These are phyloP conservation scores for Candida loeiensis DNA, from an alignment of 805 yeast species.

Conservation along the genomic window DNA sequence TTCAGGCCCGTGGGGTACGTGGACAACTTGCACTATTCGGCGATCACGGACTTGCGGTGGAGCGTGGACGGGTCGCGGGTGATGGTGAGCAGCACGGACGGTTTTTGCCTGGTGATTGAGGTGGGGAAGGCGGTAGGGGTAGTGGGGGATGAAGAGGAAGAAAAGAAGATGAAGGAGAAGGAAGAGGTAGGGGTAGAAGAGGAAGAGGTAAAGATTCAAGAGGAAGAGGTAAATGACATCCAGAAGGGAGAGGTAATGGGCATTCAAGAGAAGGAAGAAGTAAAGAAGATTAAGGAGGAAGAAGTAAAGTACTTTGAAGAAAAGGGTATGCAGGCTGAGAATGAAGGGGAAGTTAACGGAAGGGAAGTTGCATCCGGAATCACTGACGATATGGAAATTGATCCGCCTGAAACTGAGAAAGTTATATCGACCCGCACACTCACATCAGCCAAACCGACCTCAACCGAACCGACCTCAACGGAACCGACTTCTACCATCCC, in stretches of 20 bases:
- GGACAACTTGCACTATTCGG: slow-evolving; percentile 80
- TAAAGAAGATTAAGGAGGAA: neutral
- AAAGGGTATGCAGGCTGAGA: too few relatives aligned
- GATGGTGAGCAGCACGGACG: slow-evolving; percentile 83
- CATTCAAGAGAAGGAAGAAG: neutral
- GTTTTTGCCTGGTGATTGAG: slow-evolving; percentile 73
- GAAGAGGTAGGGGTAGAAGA: slow-evolving; percentile 16
- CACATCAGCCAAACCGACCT: too few relatives aligned
- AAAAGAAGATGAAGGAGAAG: neutral
- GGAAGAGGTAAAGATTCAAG: neutral
- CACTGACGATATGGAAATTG: too few relatives aligned
- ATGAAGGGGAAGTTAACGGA: too few relatives aligned
- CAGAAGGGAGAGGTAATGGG: neutral
- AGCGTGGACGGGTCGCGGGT: slow-evolving; percentile 66
- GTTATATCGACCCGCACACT: too few relatives aligned
- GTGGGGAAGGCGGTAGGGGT: slow-evolving; percentile 24
- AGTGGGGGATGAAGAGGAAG: slow-evolving; percentile 55
- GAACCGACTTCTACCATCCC: too few relatives aligned
- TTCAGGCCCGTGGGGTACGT: slow-evolving; percentile 67
- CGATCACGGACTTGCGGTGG: slow-evolving; percentile 89
- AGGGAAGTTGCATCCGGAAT: too few relatives aligned
- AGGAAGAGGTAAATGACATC: neutral
- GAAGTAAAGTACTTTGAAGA: too few relatives aligned
- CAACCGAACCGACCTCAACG: too few relatives aligned
- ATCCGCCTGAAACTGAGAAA: too few relatives aligned